A percentile compares a stretch with the other conserved stretches of the same genome.
These are phyloP conservation scores for Erythrobasidium yunnanense DNA, from an alignment of 768 basidiomycete species.

Conservation along the genomic window DNA sequence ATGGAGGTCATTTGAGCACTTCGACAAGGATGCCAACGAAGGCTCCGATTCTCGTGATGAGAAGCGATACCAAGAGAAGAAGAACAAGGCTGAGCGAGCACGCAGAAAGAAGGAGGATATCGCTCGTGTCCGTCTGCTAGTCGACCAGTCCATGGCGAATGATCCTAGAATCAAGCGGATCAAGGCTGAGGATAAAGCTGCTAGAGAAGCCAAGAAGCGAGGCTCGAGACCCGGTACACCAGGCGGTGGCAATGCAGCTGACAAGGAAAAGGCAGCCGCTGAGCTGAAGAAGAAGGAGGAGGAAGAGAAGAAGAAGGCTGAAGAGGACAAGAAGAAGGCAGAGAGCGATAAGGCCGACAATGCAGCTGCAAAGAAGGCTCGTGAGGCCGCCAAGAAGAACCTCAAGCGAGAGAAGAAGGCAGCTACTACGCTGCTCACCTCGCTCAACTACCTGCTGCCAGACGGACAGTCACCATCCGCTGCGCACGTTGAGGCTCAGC, in stretches of 20 bases:
- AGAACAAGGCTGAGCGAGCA: slow-evolving; percentile 95
- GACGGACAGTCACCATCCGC: slow-evolving; percentile 42
- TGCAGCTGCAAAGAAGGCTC: slow-evolving; percentile 81
- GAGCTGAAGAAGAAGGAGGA: slow-evolving; percentile 59
- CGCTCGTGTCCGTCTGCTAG: slow-evolving; percentile 69
- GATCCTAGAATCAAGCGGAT: slow-evolving; percentile 96
- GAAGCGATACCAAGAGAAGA: slow-evolving; percentile 97
- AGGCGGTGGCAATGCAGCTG: slow-evolving; percentile 43
- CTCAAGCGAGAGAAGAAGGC: slow-evolving; percentile 39
- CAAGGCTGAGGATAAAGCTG: slow-evolving; percentile 91
- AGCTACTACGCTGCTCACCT: slow-evolving; percentile 42
- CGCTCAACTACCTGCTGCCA: slow-evolving; percentile 45
- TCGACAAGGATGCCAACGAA: slow-evolving; percentile 97
- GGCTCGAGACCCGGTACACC: slow-evolving; percentile 47
- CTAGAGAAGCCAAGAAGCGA: slow-evolving; percentile 69
- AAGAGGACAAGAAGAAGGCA: slow-evolving; percentile 66
- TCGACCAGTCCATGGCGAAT: slow-evolving; percentile 66
- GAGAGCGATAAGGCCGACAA: slow-evolving; percentile 80
- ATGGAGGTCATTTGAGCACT: slow-evolving; percentile 95
- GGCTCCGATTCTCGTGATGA: slow-evolving; percentile 96
- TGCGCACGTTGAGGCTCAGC: slow-evolving; percentile 42
- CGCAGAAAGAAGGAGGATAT: slow-evolving; percentile 96
- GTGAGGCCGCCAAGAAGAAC: slow-evolving; percentile 47
- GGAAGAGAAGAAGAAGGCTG: slow-evolving; percentile 50
- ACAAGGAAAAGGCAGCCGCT: slow-evolving; percentile 57